These are phyloP conservation scores for Fusarium hostae DNA, from an alignment of 2,329 filamentous ascomycete genomes.

Conservation along the genomic window DNA sequence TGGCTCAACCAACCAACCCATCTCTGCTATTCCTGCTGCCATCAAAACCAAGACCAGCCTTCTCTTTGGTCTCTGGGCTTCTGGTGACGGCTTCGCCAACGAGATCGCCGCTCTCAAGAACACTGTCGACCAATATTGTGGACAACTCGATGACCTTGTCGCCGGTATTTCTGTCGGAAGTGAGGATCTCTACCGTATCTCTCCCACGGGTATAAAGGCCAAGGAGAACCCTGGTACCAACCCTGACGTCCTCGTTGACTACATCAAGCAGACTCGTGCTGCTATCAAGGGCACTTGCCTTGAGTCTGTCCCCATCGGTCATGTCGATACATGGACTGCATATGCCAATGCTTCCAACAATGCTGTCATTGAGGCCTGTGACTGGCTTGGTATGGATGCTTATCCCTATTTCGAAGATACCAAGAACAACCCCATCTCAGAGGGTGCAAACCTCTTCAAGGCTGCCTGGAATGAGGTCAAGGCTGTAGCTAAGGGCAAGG, in stretches of 20 bases:
- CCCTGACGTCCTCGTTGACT: slow-evolving; percentile 71
- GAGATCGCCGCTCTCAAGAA: slow-evolving; percentile 78
- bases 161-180: slow-evolving; percentile 87
- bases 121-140: slow-evolving; percentile 76
- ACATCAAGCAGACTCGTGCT: slow-evolving; percentile 75
- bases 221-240: slow-evolving; percentile 70
- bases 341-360: slow-evolving; percentile 79
- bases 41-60: slow-evolving; percentile 82
- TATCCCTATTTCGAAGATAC: slow-evolving; percentile 87
- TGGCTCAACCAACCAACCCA: slow-evolving; percentile 71
- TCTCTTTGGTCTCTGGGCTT: slow-evolving; percentile 86
- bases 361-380: slow-evolving; percentile 73
- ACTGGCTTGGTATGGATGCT: slow-evolving; percentile 86
- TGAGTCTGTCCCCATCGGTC: slow-evolving; percentile 71
- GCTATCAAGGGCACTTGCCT: slow-evolving; percentile 72
- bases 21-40: slow-evolving; percentile 82
- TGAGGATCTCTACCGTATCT: slow-evolving; percentile 87
- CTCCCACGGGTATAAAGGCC: slow-evolving; percentile 73
- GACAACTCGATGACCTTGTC: slow-evolving; percentile 71
- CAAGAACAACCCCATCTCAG: slow-evolving; percentile 71
- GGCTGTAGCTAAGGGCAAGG: slow-evolving; percentile 70
- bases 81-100: slow-evolving; percentile 75
- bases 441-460: slow-evolving; percentile 74
- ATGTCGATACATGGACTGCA: slow-evolving; percentile 90
- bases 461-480: slow-evolving; percentile 71